Evolutionary conservation across 2,329 filamentous ascomycete species (phyloP), one percentile per base, ranked within the genome.

Genomic region (Aspergillus sp.): DNA sequence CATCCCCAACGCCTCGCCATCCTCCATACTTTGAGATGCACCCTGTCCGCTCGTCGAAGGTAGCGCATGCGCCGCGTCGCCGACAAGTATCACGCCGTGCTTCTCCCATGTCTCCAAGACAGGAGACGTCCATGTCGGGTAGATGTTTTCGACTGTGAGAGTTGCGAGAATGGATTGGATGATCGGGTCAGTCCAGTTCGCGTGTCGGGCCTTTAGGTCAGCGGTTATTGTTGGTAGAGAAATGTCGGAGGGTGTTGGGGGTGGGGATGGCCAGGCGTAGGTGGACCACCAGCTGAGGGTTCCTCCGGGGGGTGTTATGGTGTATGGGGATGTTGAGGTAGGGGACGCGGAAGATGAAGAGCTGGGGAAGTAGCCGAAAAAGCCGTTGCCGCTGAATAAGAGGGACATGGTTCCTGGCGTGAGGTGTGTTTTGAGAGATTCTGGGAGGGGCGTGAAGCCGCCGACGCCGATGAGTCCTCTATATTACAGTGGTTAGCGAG

Each of bases 61-160:
- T 57, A 86, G 73, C 0, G 84, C 83, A 70, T 87, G 84, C 0
- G 83, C 84, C 2, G 83, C 83, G 68, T 87, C 84, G 4, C 84
- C 85, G 2, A 86, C 71, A 2, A 87, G 70, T 4, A 87, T 75
- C 2, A 85, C 77, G 0, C 81, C 75, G 10, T 79, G 71, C 6
- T 74, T 69, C 20, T 76, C 73, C 82, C 82, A 85, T 18, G 72
- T 74, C 10, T 79, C 78, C 2, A 85, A 72, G 18, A 73, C 68
- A 0, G 81, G 80, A 1, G 77, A 78, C 0, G 80, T 80, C 75
- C 78, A 84, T 0, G 77, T 79, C 3, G 82, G 82, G 55, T 79
- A 83, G 52, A 84, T 74, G 32, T 71, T 77, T 49, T 79, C 69
- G 6, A 80, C 70, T 1, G 74, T 63, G 1, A 79, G 68, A 4